Evolutionary conservation across 129 eudicot species (phyloP).

Genomic region (Artemisia tridentata): DNA sequence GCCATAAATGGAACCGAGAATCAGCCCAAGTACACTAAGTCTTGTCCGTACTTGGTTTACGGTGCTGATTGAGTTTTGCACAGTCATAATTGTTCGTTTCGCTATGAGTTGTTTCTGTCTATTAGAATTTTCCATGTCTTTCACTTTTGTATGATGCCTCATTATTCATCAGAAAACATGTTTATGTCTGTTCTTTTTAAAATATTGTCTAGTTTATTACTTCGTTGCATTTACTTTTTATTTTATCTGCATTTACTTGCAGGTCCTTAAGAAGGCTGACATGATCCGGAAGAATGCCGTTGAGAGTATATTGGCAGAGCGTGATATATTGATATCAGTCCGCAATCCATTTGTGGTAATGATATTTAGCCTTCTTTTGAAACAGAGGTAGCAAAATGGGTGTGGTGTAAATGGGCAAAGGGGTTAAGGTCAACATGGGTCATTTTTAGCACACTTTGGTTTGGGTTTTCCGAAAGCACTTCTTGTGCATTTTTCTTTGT

Average conservation of each 20-base stretch:
- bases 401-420: neutral
- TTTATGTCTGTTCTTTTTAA: neutral
- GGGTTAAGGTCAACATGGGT: conserved; percentile 5
- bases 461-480: neutral
- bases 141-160: neutral
- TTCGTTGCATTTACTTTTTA: neutral
- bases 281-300: conserved; percentile 97
- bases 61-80: too few species aligned
- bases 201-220: neutral
- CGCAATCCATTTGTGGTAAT: conserved; percentile 99
- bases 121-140: too few species aligned
- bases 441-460: neutral
- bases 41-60: too few species aligned
- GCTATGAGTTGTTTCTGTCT: too few species aligned
- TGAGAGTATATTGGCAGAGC: conserved; percentile 96
- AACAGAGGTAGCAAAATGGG: neutral
- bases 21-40: too few species aligned
- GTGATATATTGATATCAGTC: conserved; percentile 87
- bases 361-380: conserved; percentile 16
- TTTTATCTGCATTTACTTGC: conserved; percentile 16
- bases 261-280: conserved; percentile 96
- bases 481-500: neutral
- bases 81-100: too few species aligned
- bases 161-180: neutral
- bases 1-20: too few species aligned